phyloP scores from a whole-genome alignment of 305 asterid genomes.

The Fraxinus paxiana region DNA sequence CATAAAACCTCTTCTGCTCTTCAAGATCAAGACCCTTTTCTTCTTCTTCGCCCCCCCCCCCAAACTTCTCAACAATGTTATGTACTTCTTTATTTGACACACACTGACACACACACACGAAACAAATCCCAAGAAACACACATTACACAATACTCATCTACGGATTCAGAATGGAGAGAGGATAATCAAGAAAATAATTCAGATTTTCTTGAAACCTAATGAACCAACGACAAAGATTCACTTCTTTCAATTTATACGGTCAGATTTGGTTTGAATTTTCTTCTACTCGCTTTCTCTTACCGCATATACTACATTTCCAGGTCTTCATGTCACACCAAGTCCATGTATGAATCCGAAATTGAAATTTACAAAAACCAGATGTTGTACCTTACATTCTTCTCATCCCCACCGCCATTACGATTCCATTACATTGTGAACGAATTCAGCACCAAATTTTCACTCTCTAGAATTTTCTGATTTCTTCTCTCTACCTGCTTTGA shows the following conservation, averaged over 20 bases:
- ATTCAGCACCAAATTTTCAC: slow-evolving; percentile 13
- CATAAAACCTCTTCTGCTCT: background rate
- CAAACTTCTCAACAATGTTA: slow-evolving; percentile 19
- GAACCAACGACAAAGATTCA: slow-evolving; percentile 27
- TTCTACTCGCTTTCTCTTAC: slow-evolving; percentile 13
- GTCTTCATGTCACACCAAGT: background rate
- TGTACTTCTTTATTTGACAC: slow-evolving; percentile 1
- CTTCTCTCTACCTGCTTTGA: background rate
- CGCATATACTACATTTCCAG: slow-evolving; percentile 9
- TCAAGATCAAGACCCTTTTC: background rate
- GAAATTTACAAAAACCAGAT: background rate
- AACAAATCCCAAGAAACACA: slow-evolving; percentile 27
- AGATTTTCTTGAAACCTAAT: slow-evolving; percentile 15
- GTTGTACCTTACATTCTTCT: slow-evolving; percentile 29
- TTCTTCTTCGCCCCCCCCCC: background rate
- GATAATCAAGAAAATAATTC: background rate
- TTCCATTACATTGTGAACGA: background rate
- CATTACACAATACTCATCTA: slow-evolving; percentile 7
- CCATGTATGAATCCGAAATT: slow-evolving; percentile 15
- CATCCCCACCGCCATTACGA: slow-evolving; percentile 27
- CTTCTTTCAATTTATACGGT: slow-evolving; percentile 17
- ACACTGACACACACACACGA: slow-evolving; percentile 17
- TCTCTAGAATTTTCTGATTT: background rate
- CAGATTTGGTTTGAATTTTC: background rate
- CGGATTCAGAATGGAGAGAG: background rate